phyloP scores from a whole-genome alignment of 805 yeast species.

The Ogataea glucozyma region DNA sequence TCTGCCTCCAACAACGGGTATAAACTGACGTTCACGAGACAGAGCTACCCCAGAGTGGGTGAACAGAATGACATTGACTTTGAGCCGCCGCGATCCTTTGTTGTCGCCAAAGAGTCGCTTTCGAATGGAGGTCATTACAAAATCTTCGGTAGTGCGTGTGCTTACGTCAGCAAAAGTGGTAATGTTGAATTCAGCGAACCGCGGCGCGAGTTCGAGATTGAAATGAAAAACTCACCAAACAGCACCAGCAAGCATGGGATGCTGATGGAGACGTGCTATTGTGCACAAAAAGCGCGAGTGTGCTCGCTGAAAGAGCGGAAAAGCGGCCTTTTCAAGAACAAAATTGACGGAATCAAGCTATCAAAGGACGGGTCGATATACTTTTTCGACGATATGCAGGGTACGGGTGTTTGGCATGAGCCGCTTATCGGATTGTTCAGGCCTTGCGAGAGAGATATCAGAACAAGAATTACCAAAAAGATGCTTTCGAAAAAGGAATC shows the following conservation, averaged over 20 bases:
- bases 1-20: constrained; percentile 34
- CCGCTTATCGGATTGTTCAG: constrained; percentile 30
- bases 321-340: constrained; percentile 23
- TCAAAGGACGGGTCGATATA: constrained; percentile 34
- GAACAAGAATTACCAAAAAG: constrained; percentile 31
- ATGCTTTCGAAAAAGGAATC: constrained; percentile 25
- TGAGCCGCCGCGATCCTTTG: constrained; percentile 18
- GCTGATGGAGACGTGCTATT: constrained; percentile 21
- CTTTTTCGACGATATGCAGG: constrained; percentile 27
- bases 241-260: constrained; percentile 14
- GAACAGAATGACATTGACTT: constrained; percentile 12
- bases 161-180: constrained; percentile 19
- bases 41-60: constrained; percentile 15
- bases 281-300: constrained; percentile 14
- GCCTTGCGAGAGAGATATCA: constrained; percentile 34
- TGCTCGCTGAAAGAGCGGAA: constrained; percentile 30
- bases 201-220: not conserved
- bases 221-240: constrained; percentile 10
- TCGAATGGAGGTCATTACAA: constrained; percentile 23
- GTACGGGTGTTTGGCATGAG: constrained; percentile 30
- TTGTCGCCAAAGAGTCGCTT: constrained; percentile 26
- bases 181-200: too few relatives aligned
- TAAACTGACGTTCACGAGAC: constrained; percentile 34
- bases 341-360: constrained; percentile 33
- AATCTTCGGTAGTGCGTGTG: constrained; percentile 18